A percentile compares a stretch with the other conserved stretches of the same genome.
phyloP scores from a whole-genome alignment of 805 yeast genomes.

The Candida sithepensis region DNA sequence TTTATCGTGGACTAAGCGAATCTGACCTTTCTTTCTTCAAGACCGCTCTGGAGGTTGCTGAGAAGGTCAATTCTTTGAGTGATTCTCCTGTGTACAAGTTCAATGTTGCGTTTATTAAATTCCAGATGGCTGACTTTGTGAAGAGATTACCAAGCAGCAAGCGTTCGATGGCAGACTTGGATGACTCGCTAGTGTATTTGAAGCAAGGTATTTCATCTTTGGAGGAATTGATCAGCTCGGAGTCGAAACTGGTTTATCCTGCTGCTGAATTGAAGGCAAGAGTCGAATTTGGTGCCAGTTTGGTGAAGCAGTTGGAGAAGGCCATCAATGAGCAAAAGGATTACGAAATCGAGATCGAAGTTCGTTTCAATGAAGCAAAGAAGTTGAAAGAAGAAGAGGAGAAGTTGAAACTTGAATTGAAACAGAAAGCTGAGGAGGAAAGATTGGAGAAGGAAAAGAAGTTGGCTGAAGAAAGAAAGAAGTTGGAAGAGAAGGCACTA shows the following conservation, averaged over 20 bases:
- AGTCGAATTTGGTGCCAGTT: conserved; percentile 81
- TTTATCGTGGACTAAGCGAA: conserved; percentile 67
- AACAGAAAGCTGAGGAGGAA: conserved; percentile 42
- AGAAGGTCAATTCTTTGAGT: conserved; percentile 47
- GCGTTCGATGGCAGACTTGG: conserved; percentile 61
- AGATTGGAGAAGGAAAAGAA: conserved; percentile 43
- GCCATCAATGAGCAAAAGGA: conserved; percentile 69
- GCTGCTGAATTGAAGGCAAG: conserved; percentile 77
- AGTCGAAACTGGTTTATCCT: conserved; percentile 40
- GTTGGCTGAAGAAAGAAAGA: conserved; percentile 42
- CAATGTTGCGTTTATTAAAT: conserved; percentile 80
- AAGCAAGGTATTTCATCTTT: conserved; percentile 58
- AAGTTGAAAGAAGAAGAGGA: conserved; percentile 51
- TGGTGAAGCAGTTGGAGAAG: conserved; percentile 66
- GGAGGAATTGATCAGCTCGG: conserved; percentile 1
- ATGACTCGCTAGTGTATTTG: conserved; percentile 51
- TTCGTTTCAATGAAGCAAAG: conserved; percentile 71
- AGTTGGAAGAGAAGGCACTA: conserved; percentile 52
- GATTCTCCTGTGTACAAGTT: conserved; percentile 52
- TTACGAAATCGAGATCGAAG: conserved; percentile 53
- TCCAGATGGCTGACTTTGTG: conserved; percentile 81
- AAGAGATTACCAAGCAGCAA: conserved; percentile 56
- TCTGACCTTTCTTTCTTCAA: conserved; percentile 57
- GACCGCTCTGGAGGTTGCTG: conserved; percentile 60
- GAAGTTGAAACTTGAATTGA: conserved; percentile 43